Conservation (phyloP, 2,329 filamentous ascomycete species). For the Trichoderma lentiforme region DNA sequence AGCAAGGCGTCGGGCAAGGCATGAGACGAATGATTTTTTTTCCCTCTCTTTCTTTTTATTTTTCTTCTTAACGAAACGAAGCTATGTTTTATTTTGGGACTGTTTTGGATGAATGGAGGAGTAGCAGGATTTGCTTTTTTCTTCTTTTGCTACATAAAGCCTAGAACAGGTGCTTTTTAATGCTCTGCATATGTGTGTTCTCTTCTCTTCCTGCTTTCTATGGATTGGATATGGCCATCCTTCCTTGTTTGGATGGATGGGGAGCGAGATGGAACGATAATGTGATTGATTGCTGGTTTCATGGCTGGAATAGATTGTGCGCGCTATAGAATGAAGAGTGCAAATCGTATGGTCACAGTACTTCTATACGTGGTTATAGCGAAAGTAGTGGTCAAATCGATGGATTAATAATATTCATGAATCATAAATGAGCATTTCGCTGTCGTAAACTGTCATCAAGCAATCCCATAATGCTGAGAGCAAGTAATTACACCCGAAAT, state of each 20-base stretch:
- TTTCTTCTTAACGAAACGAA: not conserved
- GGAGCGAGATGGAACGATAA: not conserved
- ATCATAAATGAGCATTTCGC: not conserved
- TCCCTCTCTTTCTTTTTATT: not conserved
- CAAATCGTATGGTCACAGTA: not conserved
- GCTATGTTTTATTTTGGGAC: not conserved
- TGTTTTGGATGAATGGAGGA: not conserved
- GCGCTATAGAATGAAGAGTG: slow-evolving; percentile 6
- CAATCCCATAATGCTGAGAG: not conserved
- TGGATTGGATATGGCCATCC: not conserved
- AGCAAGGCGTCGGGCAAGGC: slow-evolving; percentile 19
- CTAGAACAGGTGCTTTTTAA: slow-evolving; percentile 1
- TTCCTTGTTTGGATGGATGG: not conserved
- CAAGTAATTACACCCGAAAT: not conserved
- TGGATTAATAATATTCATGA: not conserved
- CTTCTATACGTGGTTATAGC: not conserved
- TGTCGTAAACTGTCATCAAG: not conserved
- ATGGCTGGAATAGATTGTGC: slow-evolving; percentile 5
- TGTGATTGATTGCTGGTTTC: slow-evolving; percentile 1
- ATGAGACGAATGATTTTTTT: not conserved
- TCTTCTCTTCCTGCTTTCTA: not conserved
- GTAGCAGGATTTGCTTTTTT: not conserved
- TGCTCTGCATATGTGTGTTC: not conserved
- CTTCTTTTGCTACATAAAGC: not conserved
- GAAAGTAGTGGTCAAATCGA: not conserved